Conservation (phyloP, 306 rosid genomes). For the Casuarina cunninghamiana region DNA sequence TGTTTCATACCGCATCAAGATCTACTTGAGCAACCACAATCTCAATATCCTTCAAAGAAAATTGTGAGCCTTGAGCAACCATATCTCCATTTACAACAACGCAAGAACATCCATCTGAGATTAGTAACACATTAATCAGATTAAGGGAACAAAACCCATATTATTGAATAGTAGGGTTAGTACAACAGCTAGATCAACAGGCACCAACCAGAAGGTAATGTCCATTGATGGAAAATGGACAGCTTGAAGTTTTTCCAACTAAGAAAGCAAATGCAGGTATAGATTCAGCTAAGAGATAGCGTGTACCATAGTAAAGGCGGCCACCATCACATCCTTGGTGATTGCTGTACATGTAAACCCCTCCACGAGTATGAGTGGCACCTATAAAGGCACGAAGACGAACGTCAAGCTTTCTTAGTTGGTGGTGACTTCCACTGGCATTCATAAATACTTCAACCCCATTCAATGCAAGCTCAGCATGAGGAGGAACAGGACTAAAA, state of each 20-base stretch:
- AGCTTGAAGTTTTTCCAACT: slow-evolving; percentile 12
- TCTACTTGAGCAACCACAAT: slow-evolving; percentile 84
- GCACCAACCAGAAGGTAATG: slow-evolving; percentile 21
- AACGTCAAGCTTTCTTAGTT: slow-evolving; percentile 91
- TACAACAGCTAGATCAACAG: slow-evolving; percentile 4
- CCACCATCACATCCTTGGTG: slow-evolving; percentile 97
- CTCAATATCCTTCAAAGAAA: slow-evolving; percentile 91
- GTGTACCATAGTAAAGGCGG: slow-evolving; percentile 89
- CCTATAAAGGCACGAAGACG: slow-evolving; percentile 87
- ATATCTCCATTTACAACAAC: slow-evolving; percentile 88
- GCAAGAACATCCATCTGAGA: slow-evolving; percentile 85
- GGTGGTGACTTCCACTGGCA: slow-evolving; percentile 99
- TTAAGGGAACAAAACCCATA: not conserved
- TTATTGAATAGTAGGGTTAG: not conserved
- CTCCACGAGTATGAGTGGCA: slow-evolving; percentile 90
- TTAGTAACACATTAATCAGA: slow-evolving; percentile 14
- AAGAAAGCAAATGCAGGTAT: slow-evolving; percentile 1
- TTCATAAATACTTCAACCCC: slow-evolving; percentile 98
- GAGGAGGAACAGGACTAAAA: slow-evolving; percentile 75
- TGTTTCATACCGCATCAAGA: slow-evolving; percentile 76
- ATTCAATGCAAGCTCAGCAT: slow-evolving; percentile 86
- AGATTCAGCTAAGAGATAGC: slow-evolving; percentile 1
- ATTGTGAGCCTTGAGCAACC: slow-evolving; percentile 93
- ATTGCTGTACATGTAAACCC: slow-evolving; percentile 94
- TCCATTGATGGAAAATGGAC: slow-evolving; percentile 17